Evolutionary conservation across 331 rosid species (phyloP).

Genomic region (Cydonia oblonga): DNA sequence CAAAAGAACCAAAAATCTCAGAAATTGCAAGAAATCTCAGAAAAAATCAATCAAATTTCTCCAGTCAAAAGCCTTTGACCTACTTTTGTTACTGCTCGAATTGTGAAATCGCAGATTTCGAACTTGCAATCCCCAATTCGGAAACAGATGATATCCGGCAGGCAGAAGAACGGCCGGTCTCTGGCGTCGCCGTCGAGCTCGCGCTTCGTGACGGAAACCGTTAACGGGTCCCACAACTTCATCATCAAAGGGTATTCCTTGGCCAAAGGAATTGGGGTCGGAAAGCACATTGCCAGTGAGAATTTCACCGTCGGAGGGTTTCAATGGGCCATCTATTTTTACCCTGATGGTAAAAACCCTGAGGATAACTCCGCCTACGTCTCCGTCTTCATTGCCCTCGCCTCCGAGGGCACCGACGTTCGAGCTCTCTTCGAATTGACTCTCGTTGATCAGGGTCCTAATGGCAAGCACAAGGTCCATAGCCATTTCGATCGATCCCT

Average conservation of each 20-base stretch:
- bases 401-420: constrained; percentile 66
- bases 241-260: constrained; percentile 69
- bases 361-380: constrained; percentile 76
- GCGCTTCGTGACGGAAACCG: constrained; percentile 67
- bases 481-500: constrained; percentile 75
- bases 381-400: constrained; percentile 75
- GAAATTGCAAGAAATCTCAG: background rate
- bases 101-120: background rate
- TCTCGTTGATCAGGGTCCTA: constrained; percentile 55
- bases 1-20: background rate
- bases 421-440: constrained; percentile 77
- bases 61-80: background rate
- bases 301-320: constrained; percentile 71
- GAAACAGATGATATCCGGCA: background rate
- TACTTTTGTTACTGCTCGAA: background rate
- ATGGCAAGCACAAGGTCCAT: constrained; percentile 59
- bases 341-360: constrained; percentile 74
- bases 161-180: constrained; percentile 4
- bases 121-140: background rate
- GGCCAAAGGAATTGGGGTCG: constrained; percentile 83
- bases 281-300: constrained; percentile 79
- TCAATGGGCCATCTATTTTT: constrained; percentile 88
- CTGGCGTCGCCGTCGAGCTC: constrained; percentile 45
- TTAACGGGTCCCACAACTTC: constrained; percentile 85
- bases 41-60: background rate